Evolutionary conservation across 2,329 filamentous ascomycete genomes (phyloP).

Genomic region (Aspergillus clavatus): DNA sequence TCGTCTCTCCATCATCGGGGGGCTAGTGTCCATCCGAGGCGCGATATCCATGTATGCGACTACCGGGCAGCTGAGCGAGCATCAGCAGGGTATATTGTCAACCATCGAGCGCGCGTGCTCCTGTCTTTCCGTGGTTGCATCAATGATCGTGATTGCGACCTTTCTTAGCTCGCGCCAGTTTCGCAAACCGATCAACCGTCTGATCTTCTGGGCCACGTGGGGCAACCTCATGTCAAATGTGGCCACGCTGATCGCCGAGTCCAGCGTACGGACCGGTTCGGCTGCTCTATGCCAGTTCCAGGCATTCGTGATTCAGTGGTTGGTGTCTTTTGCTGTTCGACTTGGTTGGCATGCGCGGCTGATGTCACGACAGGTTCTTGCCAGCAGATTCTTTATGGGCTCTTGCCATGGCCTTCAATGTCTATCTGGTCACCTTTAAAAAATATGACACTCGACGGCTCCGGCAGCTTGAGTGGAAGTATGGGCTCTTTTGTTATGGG

Average conservation of each 20-base stretch:
- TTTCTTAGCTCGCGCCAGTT: slow-evolving; percentile 17
- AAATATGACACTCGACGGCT: slow-evolving; percentile 61
- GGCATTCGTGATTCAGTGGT: slow-evolving; percentile 74
- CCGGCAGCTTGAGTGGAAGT: slow-evolving; percentile 62
- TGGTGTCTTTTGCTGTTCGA: slow-evolving; percentile 26
- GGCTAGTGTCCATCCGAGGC: no score
- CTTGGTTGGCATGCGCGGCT: not conserved
- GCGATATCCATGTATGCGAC: not conserved
- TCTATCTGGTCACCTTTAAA: slow-evolving; percentile 69
- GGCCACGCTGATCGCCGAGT: slow-evolving; percentile 64
- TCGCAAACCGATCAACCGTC: slow-evolving; percentile 58
- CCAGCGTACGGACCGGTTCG: slow-evolving; percentile 46
- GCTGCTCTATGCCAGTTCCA: slow-evolving; percentile 66
- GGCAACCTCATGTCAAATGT: slow-evolving; percentile 72
- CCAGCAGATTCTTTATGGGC: slow-evolving; percentile 69
- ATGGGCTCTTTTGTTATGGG: slow-evolving; percentile 64
- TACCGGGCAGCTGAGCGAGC: not conserved
- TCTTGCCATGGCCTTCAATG: slow-evolving; percentile 72
- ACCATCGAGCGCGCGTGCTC: slow-evolving; percentile 19
- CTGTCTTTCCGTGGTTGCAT: slow-evolving; percentile 15
- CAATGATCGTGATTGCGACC: slow-evolving; percentile 17
- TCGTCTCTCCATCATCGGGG: no score
- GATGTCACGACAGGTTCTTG: slow-evolving; percentile 55
- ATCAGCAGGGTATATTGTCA: slow-evolving; percentile 6
- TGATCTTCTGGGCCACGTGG: slow-evolving; percentile 73